These are phyloP conservation scores for Trametes villosa DNA, from an alignment of 768 basidiomycete genomes.

Conservation along the genomic window DNA sequence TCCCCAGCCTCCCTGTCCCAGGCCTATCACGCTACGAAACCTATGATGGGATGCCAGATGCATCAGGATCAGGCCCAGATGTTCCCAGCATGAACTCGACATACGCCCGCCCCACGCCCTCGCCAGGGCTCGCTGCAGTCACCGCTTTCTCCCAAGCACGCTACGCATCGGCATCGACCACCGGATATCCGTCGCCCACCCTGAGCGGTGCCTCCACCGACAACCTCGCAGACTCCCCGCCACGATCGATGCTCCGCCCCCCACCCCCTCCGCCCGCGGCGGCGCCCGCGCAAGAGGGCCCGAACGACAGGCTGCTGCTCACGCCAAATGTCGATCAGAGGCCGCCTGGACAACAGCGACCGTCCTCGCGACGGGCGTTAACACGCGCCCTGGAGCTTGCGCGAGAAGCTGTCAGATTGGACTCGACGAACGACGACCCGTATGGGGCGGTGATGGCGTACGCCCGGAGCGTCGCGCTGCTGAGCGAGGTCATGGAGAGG, in stretches of 20 bases:
- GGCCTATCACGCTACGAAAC: conserved; percentile 34
- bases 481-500: conserved; percentile 92
- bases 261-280: conserved; percentile 26
- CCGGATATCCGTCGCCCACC: conserved; percentile 33
- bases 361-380: conserved; percentile 84
- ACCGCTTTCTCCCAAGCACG: conserved; percentile 64
- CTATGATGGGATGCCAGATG: conserved; percentile 31
- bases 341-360: conserved; percentile 55
- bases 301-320: conserved; percentile 48
- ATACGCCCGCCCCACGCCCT: conserved; percentile 42
- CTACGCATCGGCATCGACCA: conserved; percentile 35
- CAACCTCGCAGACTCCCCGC: conserved; percentile 61
- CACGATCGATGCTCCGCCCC: conserved; percentile 51
- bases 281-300: conserved; percentile 42
- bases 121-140: conserved; percentile 60
- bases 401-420: conserved; percentile 86
- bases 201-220: conserved; percentile 42
- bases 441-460: conserved; percentile 90
- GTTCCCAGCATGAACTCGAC: conserved; percentile 26
- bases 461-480: conserved; percentile 80
- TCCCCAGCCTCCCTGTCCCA: conserved; percentile 63
- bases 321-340: conserved; percentile 44
- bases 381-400: conserved; percentile 87
- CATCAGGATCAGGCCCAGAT: conserved; percentile 26
- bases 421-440: conserved; percentile 87